Conservation (phyloP, 441 rosid genomes). For the Viola pubescens region DNA sequence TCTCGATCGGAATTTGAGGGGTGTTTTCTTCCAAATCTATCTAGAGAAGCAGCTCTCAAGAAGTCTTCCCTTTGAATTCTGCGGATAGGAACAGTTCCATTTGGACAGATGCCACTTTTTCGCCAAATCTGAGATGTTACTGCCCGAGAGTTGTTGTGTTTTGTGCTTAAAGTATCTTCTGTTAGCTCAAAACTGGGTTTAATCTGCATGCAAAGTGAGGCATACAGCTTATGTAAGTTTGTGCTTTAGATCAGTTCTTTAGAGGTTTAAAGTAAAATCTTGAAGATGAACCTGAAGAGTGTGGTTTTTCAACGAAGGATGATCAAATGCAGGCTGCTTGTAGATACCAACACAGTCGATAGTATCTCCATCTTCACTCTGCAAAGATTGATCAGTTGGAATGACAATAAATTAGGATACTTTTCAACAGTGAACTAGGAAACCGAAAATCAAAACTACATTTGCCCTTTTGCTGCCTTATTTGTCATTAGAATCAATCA, state of each 20-base stretch:
- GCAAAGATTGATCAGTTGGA: background rate
- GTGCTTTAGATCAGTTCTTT: background rate
- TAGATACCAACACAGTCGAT: slow-evolving; percentile 2
- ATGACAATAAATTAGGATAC: background rate
- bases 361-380: slow-evolving; percentile 2
- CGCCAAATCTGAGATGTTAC: background rate
- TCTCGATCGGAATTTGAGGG: background rate
- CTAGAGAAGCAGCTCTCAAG: background rate
- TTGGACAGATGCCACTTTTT: background rate
- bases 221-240: background rate
- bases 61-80: background rate
- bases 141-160: background rate
- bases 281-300: background rate
- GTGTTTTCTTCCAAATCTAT: background rate
- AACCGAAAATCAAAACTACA: background rate
- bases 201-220: background rate
- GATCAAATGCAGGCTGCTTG: slow-evolving; percentile 3
- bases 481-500: too few species aligned
- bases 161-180: background rate
- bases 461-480: too few species aligned
- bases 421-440: background rate
- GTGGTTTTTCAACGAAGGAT: slow-evolving; percentile 1
- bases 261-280: background rate
- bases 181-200: background rate
- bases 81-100: slow-evolving; percentile 5